phyloP scores from a whole-genome alignment of 2,329 filamentous ascomycete genomes.

The Ophiosphaerella herpotricha region DNA sequence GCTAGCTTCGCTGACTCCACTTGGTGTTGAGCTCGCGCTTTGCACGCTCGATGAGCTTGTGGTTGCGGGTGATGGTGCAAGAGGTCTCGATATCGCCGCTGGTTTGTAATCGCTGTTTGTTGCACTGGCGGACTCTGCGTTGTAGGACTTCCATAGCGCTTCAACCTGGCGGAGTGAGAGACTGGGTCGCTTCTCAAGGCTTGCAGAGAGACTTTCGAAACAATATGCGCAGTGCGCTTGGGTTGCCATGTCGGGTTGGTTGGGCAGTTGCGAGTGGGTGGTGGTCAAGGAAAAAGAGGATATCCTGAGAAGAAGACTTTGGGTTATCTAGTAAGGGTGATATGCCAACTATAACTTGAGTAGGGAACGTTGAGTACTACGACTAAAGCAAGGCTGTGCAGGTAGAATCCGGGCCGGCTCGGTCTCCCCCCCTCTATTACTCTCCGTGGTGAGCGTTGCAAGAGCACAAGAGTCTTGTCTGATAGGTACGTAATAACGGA shows the following conservation, averaged over 20 bases:
- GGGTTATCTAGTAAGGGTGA: not conserved
- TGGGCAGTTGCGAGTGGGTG: not conserved
- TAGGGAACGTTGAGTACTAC: not conserved
- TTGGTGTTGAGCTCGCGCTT: constrained; percentile 55
- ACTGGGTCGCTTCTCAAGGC: constrained; percentile 71
- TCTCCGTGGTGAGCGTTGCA: constrained; percentile 28
- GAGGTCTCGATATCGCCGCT: constrained; percentile 52
- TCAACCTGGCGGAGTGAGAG: constrained; percentile 72
- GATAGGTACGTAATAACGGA: constrained; percentile 7
- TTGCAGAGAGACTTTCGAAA: constrained; percentile 83
- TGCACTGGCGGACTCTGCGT: constrained; percentile 31
- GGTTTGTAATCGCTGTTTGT: constrained; percentile 41
- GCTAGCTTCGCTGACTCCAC: constrained; percentile 49
- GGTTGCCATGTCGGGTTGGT: constrained; percentile 69
- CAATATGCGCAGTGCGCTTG: constrained; percentile 87
- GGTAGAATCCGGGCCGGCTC: constrained; percentile 5
- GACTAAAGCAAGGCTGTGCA: not conserved
- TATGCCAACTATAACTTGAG: not conserved
- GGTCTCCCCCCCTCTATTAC: constrained; percentile 3
- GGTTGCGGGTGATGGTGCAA: constrained; percentile 50
- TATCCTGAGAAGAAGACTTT: no score
- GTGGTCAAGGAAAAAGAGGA: no score
- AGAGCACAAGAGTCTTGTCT: constrained; percentile 32
- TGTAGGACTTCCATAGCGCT: constrained; percentile 66
- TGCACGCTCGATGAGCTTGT: constrained; percentile 52